These are phyloP conservation scores for Microdochium paspali DNA, from an alignment of 2,329 filamentous ascomycete species.

Conservation along the genomic window DNA sequence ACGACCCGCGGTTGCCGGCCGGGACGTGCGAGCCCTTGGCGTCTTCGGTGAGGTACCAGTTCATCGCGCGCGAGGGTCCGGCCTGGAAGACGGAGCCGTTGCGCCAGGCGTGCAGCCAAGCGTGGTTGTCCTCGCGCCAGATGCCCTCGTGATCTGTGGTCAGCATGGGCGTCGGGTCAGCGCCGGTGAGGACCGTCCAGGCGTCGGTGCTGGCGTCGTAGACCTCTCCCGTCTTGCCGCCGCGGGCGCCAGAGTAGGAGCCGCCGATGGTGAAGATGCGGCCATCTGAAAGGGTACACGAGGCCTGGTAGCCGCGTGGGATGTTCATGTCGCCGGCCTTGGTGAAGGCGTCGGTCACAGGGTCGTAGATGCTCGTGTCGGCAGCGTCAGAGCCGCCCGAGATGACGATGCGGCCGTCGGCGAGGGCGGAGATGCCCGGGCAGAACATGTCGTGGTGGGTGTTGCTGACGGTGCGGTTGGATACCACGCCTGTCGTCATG, in stretches of 20 bases:
- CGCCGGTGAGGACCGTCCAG: conserved; percentile 35
- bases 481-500: conserved; percentile 11
- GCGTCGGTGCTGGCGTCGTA: conserved; percentile 32
- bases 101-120: conserved; percentile 42
- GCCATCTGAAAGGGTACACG: conserved; percentile 39
- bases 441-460: conserved; percentile 48
- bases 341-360: conserved; percentile 25
- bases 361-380: conserved; percentile 38
- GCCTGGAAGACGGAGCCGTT: conserved; percentile 38
- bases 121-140: conserved; percentile 42
- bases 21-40: conserved; percentile 20
- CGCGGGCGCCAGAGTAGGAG: conserved; percentile 38
- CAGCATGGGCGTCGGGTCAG: conserved; percentile 36
- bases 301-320: conserved; percentile 42
- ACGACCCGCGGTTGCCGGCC: conserved; percentile 32
- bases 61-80: conserved; percentile 37
- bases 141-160: conserved; percentile 33
- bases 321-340: conserved; percentile 31
- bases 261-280: conserved; percentile 50
- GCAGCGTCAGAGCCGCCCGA: conserved; percentile 41
- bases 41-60: conserved; percentile 37
- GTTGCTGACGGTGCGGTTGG: conserved; percentile 22
- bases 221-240: conserved; percentile 47
- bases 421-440: conserved; percentile 41
- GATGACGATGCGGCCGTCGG: conserved; percentile 38